These are phyloP conservation scores for Penicillium concentricum DNA, from an alignment of 2,329 filamentous ascomycete genomes.

Conservation along the genomic window DNA sequence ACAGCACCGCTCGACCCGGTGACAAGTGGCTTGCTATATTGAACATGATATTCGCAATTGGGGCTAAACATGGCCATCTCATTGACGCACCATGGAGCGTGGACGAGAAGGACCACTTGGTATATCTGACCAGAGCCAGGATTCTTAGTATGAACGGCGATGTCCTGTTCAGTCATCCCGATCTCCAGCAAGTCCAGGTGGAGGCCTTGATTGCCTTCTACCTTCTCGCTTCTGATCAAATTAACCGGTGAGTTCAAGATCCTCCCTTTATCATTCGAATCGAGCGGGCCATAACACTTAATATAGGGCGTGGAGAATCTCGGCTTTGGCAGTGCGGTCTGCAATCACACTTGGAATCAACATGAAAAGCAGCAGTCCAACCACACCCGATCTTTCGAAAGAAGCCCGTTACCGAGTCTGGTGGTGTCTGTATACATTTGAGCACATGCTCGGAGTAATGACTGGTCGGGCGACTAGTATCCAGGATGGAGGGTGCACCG, in stretches of 20 bases:
- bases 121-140: conserved; percentile 46
- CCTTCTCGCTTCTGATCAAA: conserved; percentile 43
- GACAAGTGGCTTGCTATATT: conserved; percentile 47
- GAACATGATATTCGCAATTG: conserved; percentile 49
- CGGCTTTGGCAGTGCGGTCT: conserved; percentile 43
- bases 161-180: conserved; percentile 44
- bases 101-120: conserved; percentile 44
- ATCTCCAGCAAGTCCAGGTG: conserved; percentile 49
- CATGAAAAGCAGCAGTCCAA: conserved; percentile 42
- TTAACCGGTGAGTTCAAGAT: conserved; percentile 40
- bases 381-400: conserved; percentile 41
- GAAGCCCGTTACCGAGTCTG: conserved; percentile 48
- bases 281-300: neutral
- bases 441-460: conserved; percentile 47
- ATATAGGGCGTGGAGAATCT: conserved; percentile 44
- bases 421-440: conserved; percentile 47
- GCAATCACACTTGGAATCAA: conserved; percentile 46
- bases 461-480: conserved; percentile 48
- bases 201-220: conserved; percentile 46
- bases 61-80: conserved; percentile 44
- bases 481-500: conserved; percentile 44
- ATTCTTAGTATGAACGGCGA: conserved; percentile 45
- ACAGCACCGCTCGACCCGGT: conserved; percentile 33
- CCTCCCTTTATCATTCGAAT: neutral
- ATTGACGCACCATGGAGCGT: conserved; percentile 44